Percentiles rank a stretch among this genome's conserved stretches.
These are phyloP conservation scores for Schizothecium vesticola DNA, from an alignment of 495 filamentous ascomycete genomes.

Conservation along the genomic window DNA sequence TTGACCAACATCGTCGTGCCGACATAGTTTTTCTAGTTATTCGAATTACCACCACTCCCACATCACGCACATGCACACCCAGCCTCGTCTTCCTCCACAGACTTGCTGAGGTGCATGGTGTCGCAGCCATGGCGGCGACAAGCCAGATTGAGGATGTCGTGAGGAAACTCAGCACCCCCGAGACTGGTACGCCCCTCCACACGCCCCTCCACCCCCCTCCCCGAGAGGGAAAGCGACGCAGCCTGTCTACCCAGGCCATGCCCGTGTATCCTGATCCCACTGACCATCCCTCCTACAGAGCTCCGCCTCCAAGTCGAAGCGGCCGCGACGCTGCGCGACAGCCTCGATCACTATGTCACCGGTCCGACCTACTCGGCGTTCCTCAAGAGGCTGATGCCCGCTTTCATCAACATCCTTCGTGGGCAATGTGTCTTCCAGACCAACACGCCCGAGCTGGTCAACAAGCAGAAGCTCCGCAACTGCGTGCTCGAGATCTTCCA, in stretches of 20 bases:
- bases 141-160: conserved; percentile 49
- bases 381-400: conserved; percentile 77
- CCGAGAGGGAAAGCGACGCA: too few species aligned
- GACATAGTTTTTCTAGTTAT: background rate
- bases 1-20: background rate
- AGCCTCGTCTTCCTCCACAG: conserved; percentile 6
- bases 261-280: background rate
- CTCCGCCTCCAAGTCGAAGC: conserved; percentile 68
- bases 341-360: conserved; percentile 61
- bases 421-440: conserved; percentile 89
- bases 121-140: conserved; percentile 45
- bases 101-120: conserved; percentile 20
- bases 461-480: conserved; percentile 73
- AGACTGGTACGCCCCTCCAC: conserved; percentile 39
- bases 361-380: conserved; percentile 64
- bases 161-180: conserved; percentile 46
- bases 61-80: conserved; percentile 8
- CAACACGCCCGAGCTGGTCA: conserved; percentile 74
- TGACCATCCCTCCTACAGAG: conserved; percentile 45
- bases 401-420: conserved; percentile 80
- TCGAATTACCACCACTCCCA: background rate
- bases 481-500: conserved; percentile 92
- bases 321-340: conserved; percentile 77
- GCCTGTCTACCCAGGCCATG: background rate
- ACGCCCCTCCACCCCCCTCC: background rate